Conservation (phyloP, 2,329 filamentous ascomycete genomes). For the Trichoderma sp. region DNA sequence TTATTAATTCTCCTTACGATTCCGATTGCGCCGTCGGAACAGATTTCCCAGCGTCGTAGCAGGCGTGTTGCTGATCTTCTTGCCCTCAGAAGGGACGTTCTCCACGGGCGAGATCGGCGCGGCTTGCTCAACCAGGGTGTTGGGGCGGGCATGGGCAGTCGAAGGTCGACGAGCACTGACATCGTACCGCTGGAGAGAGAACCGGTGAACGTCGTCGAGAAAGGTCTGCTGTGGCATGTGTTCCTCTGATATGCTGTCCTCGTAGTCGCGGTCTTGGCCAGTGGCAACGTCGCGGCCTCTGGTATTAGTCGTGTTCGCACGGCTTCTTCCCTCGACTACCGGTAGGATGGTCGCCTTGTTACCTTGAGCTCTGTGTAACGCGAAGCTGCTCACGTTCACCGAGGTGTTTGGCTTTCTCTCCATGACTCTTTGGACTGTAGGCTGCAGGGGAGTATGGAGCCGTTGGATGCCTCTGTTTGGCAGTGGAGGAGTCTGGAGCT, state of each 20-base stretch:
- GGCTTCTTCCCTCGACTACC: background rate
- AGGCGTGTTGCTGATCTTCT: slow-evolving; percentile 22
- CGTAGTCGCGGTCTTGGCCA: background rate
- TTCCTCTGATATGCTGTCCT: slow-evolving; percentile 11
- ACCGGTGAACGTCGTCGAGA: background rate
- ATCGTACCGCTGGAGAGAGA: slow-evolving; percentile 17
- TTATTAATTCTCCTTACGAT: background rate
- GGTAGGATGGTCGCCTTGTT: slow-evolving; percentile 27
- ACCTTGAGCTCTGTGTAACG: slow-evolving; percentile 24
- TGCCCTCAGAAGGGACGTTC: background rate
- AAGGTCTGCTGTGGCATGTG: background rate
- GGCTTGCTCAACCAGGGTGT: background rate
- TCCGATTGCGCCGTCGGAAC: slow-evolving; percentile 28
- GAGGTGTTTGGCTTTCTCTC: background rate
- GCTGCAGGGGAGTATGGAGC: background rate
- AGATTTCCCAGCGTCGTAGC: slow-evolving; percentile 27
- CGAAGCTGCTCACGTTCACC: slow-evolving; percentile 24
- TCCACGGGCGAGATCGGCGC: background rate
- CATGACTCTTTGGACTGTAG: background rate
- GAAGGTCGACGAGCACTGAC: slow-evolving; percentile 16
- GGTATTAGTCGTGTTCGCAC: background rate
- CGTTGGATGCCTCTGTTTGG: background rate
- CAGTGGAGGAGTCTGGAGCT: background rate
- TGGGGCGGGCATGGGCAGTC: slow-evolving; percentile 2
- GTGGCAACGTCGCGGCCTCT: background rate